Evolutionary conservation across 805 yeast genomes (phyloP).

Genomic region (Trichomonascus vanleenenianus): DNA sequence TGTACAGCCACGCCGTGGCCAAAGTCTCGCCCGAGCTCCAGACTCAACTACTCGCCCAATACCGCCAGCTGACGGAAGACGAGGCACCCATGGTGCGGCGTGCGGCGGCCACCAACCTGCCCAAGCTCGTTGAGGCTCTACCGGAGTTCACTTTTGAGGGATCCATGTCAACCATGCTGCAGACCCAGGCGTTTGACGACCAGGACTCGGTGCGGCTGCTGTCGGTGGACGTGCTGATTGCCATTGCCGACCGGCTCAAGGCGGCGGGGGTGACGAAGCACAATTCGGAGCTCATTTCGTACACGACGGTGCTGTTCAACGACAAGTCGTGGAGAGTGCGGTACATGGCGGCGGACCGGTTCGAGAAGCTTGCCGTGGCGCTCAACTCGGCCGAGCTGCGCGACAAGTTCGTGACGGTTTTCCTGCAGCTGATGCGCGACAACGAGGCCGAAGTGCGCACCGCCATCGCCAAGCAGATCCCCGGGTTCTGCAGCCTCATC

Average conservation of each 20-base stretch:
- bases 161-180: constrained; percentile 73
- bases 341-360: constrained; percentile 95
- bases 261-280: constrained; percentile 15
- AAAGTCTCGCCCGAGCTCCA: constrained; percentile 33
- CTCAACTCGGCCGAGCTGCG: constrained; percentile 52
- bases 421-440: constrained; percentile 75
- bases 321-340: constrained; percentile 98
- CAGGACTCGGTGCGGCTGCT: constrained; percentile 94
- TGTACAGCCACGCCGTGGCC: constrained; percentile 55
- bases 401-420: constrained; percentile 55
- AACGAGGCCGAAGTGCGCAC: constrained; percentile 95
- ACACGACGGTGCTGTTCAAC: constrained; percentile 61
- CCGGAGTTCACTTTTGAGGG: constrained; percentile 37
- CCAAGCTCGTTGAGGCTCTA: constrained; percentile 58
- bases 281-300: constrained; percentile 24
- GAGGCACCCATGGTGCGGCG: constrained; percentile 98
- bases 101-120: constrained; percentile 82
- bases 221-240: constrained; percentile 77
- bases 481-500: constrained; percentile 36
- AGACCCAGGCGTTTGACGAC: constrained; percentile 65
- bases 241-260: constrained; percentile 46
- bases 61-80: constrained; percentile 67
- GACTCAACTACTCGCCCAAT: constrained; percentile 56
- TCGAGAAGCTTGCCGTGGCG: constrained; percentile 60
- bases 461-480: constrained; percentile 87